Evolutionary conservation across 345 rosid genomes (phyloP).

Genomic region (Moricandia moricandioides): DNA sequence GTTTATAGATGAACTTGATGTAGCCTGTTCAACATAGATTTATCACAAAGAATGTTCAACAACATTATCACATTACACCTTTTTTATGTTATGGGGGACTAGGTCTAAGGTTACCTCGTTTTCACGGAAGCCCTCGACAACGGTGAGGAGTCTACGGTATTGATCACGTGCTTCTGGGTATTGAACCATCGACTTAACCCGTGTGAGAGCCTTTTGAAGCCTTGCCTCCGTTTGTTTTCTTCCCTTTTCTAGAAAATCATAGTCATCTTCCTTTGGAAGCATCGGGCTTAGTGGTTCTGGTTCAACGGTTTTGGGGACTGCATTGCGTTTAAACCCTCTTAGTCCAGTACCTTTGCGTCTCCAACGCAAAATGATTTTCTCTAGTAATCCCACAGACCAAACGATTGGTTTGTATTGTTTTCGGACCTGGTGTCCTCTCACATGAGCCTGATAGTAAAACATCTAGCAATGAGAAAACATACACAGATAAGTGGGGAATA

Average conservation of each 20-base stretch:
- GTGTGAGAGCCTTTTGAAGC: slow-evolving; percentile 74
- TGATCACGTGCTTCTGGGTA: slow-evolving; percentile 86
- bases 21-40: slow-evolving; percentile 21
- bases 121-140: slow-evolving; percentile 66
- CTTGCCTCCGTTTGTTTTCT: slow-evolving; percentile 90
- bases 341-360: slow-evolving; percentile 88
- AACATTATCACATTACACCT: background rate
- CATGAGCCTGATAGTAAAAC: slow-evolving; percentile 60
- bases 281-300: slow-evolving; percentile 31
- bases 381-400: slow-evolving; percentile 91
- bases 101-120: slow-evolving; percentile 47
- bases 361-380: slow-evolving; percentile 92
- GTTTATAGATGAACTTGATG: slow-evolving; percentile 27
- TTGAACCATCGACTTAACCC: slow-evolving; percentile 94
- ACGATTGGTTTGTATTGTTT: slow-evolving; percentile 63
- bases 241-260: slow-evolving; percentile 84
- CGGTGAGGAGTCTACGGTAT: slow-evolving; percentile 77
- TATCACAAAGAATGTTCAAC: background rate
- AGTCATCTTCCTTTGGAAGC: slow-evolving; percentile 60
- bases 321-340: slow-evolving; percentile 65
- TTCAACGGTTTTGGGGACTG: slow-evolving; percentile 42
- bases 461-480: background rate
- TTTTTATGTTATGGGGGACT: background rate
- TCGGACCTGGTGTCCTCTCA: slow-evolving; percentile 90
- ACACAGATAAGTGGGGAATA: background rate